A percentile compares a stretch with the other conserved stretches of the same genome.
phyloP scores from a whole-genome alignment of 1,284 basidiomycete species.

The Sanghuangporus weigelae region DNA sequence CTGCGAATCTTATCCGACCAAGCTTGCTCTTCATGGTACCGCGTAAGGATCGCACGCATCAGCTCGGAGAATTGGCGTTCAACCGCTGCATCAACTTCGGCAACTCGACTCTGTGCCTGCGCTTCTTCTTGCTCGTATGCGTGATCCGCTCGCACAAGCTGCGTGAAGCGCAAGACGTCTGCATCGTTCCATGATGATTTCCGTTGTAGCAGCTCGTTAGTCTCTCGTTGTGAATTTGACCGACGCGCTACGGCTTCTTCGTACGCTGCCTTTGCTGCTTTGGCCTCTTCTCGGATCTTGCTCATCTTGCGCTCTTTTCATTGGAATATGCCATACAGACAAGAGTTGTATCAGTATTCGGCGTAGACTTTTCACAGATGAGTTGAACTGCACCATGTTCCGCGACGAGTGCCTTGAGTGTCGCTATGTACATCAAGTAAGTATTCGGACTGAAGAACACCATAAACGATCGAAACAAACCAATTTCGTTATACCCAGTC shows the following conservation, averaged over 20 bases:
- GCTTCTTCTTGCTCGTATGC: constrained; percentile 73
- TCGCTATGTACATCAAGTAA: constrained; percentile 37
- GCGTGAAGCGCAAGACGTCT: constrained; percentile 81
- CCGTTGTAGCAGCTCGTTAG: constrained; percentile 87
- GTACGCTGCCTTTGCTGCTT: constrained; percentile 68
- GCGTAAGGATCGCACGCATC: constrained; percentile 78
- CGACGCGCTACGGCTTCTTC: constrained; percentile 71
- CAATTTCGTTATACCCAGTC: constrained; percentile 86
- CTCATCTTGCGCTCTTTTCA: constrained; percentile 58
- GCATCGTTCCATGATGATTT: constrained; percentile 83
- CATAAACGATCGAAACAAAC: neutral
- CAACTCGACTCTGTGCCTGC: constrained; percentile 59
- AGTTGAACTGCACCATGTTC: constrained; percentile 59
- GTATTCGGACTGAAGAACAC: neutral
- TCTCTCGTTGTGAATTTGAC: constrained; percentile 78
- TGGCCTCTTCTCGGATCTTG: constrained; percentile 51
- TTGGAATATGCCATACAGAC: neutral
- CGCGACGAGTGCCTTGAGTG: constrained; percentile 72
- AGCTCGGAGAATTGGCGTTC: constrained; percentile 83
- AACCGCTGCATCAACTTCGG: constrained; percentile 67
- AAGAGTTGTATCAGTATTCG: neutral
- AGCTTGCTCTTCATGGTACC: constrained; percentile 95
- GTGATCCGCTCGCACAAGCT: constrained; percentile 84
- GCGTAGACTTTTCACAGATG: neutral
- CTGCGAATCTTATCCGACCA: constrained; percentile 97